Base-by-base conservation (phyloP, 257 asterid genomes). In the Penstemon davidsonii region DNA sequence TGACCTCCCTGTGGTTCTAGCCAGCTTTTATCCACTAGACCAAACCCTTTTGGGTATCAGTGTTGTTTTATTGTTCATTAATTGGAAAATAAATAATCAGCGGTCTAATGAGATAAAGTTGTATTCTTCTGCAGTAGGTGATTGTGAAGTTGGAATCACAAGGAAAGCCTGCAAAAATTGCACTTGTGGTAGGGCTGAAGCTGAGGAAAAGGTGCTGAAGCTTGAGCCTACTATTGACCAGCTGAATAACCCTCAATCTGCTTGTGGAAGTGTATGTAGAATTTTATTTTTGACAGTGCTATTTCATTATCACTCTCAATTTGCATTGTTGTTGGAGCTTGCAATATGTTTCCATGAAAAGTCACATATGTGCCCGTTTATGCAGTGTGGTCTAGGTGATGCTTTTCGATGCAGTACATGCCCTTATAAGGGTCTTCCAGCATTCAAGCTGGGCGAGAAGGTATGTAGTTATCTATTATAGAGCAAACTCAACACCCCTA, bases 381-480 rank as follows among this genome's bases (percentile, higher is more conserved):
- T 79, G 78, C 89, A 93, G 97, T 90, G 99, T 78, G 96, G 97
- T 70, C 87, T 93, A 33, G 99, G 99, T 66, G 97, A 93, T 87
- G 99, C 97, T 67, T 93, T 90, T 61, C 92, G 99, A 58, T 88
- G 99, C 72, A 54, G 95, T 67, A 84, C 96, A 45, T 93, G 99
- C 63, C 99, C 99, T 60, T 93, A 90, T 79, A 93, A 90, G 82
- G 97, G 99, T 72, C 96, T 93, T 79, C 87, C 96, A 67, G 25
- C 84, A 52, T 93, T 93, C 75, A 84, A 90, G 84, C 85, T 84
- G 13, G 98, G 98, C 53, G 92, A 93, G 75, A 90, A 90, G 98
- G 98, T 88, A 76, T 55, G 69, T 62, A 62, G 47, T 33, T 42
- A 25, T 25, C 55, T 38, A 59, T 55, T 65, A 33, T 51, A 55